Percentiles rank a stretch among this genome's conserved stretches.
Conservation (phyloP, 805 yeast species). For the Cyberlindnera veronae region DNA sequence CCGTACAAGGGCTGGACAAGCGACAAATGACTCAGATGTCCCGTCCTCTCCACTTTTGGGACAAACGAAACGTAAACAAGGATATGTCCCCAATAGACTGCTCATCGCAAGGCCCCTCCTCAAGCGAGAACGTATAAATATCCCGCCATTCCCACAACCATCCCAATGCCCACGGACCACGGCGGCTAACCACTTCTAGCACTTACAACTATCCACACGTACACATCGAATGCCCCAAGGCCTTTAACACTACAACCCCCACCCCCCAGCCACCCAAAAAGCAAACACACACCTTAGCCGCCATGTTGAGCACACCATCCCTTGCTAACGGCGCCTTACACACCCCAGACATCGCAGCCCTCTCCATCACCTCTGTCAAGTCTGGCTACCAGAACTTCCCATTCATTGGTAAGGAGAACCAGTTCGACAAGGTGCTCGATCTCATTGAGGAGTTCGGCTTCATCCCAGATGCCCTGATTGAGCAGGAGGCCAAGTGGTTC, state of each 20-base stretch:
- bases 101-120: too few species aligned
- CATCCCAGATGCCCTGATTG: constrained; percentile 83
- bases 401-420: constrained; percentile 77
- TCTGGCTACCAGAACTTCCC: constrained; percentile 73
- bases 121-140: too few species aligned
- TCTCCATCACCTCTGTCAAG: constrained; percentile 38
- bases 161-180: too few species aligned
- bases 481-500: constrained; percentile 85
- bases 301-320: constrained; percentile 5
- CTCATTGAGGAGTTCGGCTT: constrained; percentile 78
- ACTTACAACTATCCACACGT: too few species aligned
- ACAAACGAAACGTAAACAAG: too few species aligned
- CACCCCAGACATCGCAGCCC: constrained; percentile 36
- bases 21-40: too few species aligned
- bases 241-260: not conserved
- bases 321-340: constrained; percentile 1
- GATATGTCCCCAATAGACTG: too few species aligned
- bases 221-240: not conserved
- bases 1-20: too few species aligned
- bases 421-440: constrained; percentile 78
- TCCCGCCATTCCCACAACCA: too few species aligned
- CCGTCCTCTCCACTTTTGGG: too few species aligned
- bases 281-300: not conserved
- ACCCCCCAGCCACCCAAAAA: too few species aligned
- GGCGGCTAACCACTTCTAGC: too few species aligned